Evolutionary conservation across 148 eudicot genomes (phyloP), one percentile per base, ranked within the genome.

Genomic region (Rhododendron molle): DNA sequence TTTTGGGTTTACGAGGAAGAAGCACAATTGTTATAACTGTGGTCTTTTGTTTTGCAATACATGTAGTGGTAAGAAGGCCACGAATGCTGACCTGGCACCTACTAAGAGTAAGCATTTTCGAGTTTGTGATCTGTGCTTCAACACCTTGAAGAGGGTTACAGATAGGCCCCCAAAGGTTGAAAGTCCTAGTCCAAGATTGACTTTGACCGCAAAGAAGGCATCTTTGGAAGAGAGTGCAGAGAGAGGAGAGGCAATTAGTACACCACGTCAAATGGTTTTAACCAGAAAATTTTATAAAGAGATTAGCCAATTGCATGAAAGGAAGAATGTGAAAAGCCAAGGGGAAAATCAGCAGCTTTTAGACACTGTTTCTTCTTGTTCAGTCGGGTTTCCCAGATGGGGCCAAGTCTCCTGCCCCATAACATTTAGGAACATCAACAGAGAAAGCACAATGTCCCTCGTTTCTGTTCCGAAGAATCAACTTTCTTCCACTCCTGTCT

Each of bases 11-110:
- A 80, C 90, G 32, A 88, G 87, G 80, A 90, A 90, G 85, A 90
- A 85, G 76, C 90, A 90, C 76, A 90, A 88, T 23, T 90, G 92
- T 60, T 90, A 90, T 82, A 88, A 90, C 72, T 90, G 92, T 56
- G 92, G 92, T 43, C 88, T 88, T 67, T 80, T 83, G 36, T 85
- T 90, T 43, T 90, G 92, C 71, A 85, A 82, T 74, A 40, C 82
- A 52, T 90, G 92, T 81, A 86, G 90, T 72, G 81, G 56, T 86
- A 90, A 88, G 85, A 90, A 88, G 73, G 81, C 86, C 4, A 46
- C 30, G 47, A 85, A 90, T 79, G 90, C 92, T 21, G 85, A 87
- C 76, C 69, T 90, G n/a, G 92, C 90, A 62, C 89, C 90, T 6
- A 78, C 49, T 69, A 85, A 83, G 44, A 83, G 36, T 46, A 88